Base-by-base conservation (phyloP, 192 early-diverging fungal genomes). In the Nowakowskiella sp. region DNA sequence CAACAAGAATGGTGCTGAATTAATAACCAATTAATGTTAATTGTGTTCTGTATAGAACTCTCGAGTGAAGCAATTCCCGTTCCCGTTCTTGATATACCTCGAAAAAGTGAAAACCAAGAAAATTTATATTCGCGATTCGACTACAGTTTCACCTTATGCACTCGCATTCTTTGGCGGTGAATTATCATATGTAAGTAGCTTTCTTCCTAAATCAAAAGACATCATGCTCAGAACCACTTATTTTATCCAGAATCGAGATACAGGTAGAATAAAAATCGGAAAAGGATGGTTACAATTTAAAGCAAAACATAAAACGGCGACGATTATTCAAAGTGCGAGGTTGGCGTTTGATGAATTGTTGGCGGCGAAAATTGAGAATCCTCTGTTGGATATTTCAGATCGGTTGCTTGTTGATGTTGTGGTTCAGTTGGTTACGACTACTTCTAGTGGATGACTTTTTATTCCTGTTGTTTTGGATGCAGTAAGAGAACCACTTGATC, bases 321-420 rank as follows among this genome's bases (percentile, higher is more conserved):
- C 49, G 4, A 57, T 65, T 13, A 51, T 72, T 25, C 58, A 61
- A 47, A 63, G 55, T n/a, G 44, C 54, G 9, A 74, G 85, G 22
- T 58, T 68, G 13, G 67, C 90, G 23, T 62, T 94, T 26, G 85
- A 89, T 43, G 76, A 85, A 32, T 67, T 89, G 22, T 63, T 93
- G 51, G 73, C 81, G 4, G 66, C 71, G 22, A 89, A 88, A 65
- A 78, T 92, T 52, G 74, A 78, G 9, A 73, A 89, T 28, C 84
- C 89, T 0, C 55, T 59, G 2, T 23, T 77, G 59, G 70, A 73
- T 34, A 60, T 74, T 6, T 51, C 53, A 0, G 48, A 44, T 1
- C 51, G 55, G 8, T 39, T 47, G 23, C 22, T 63, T 16, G 39
- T 63, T 4, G 23, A 31, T 1, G 47, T 31, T 22, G 60, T 63